These are phyloP conservation scores for Podosphaera xanthii DNA, from an alignment of 2,329 filamentous ascomycete species.

Conservation along the genomic window DNA sequence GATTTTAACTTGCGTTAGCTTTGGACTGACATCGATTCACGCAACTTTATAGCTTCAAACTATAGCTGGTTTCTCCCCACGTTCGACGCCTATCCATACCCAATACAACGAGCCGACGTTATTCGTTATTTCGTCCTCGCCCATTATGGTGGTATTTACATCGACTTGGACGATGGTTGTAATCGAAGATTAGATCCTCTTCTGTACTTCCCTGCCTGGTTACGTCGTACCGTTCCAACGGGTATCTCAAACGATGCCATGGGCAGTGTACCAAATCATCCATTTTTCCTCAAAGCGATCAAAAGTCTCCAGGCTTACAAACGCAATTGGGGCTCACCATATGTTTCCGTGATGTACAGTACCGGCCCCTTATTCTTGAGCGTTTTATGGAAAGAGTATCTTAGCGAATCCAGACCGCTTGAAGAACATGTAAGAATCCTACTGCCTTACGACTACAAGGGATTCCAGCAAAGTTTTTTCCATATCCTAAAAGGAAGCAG, in stretches of 20 bases:
- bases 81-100: conserved; percentile 50
- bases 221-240: conserved; percentile 49
- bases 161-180: conserved; percentile 41
- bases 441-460: conserved; percentile 48
- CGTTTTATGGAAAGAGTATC: conserved; percentile 55
- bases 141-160: conserved; percentile 59
- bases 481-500: conserved; percentile 23
- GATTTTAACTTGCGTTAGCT: conserved; percentile 24
- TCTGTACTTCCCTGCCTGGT: conserved; percentile 44
- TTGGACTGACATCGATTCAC: conserved; percentile 50
- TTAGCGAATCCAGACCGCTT: conserved; percentile 25
- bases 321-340: conserved; percentile 36
- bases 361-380: conserved; percentile 57
- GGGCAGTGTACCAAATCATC: conserved; percentile 48
- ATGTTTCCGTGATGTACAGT: conserved; percentile 61
- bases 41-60: conserved; percentile 47
- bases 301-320: conserved; percentile 44
- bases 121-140: conserved; percentile 61
- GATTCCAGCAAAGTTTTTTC: conserved; percentile 49
- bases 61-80: conserved; percentile 60
- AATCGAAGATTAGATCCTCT: conserved; percentile 30
- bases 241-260: conserved; percentile 67
- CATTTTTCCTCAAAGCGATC: conserved; percentile 50
- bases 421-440: conserved; percentile 38
- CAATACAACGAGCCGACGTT: conserved; percentile 56